Evolutionary conservation across 164 flowering plant genomes (phyloP).

Genomic region (Tetracentron sinense): DNA sequence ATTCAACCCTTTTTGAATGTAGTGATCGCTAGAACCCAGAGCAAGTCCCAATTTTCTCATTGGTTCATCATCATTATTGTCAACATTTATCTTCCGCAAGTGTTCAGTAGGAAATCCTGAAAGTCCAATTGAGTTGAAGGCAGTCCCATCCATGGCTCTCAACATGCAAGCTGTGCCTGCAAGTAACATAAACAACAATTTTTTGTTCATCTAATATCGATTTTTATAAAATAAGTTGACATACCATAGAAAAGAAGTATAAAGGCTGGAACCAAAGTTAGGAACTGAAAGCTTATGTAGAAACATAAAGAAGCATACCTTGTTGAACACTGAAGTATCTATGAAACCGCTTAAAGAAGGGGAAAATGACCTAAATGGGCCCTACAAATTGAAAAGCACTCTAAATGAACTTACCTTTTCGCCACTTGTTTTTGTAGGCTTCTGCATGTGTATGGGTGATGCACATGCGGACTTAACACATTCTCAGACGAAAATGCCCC

Average conservation of each 20-base stretch:
- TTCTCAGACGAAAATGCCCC: too few relatives aligned
- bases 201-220: not conserved
- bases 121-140: conserved; percentile 16
- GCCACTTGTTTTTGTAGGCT: too few relatives aligned
- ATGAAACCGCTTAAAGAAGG: too few relatives aligned
- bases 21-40: conserved; percentile 24
- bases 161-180: conserved; percentile 1
- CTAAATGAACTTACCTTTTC: too few relatives aligned
- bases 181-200: not conserved
- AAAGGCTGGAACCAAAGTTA: not conserved
- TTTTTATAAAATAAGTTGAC: not conserved
- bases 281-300: not conserved
- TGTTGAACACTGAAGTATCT: too few relatives aligned
- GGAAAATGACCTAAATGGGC: too few relatives aligned
- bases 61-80: conserved; percentile 30
- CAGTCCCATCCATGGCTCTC: conserved; percentile 17
- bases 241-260: not conserved
- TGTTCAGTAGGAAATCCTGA: conserved; percentile 25
- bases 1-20: conserved; percentile 19
- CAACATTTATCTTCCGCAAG: conserved; percentile 28
- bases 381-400: too few relatives aligned
- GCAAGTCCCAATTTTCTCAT: conserved; percentile 31
- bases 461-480: too few relatives aligned
- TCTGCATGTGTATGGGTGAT: too few relatives aligned
- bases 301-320: too few relatives aligned